A percentile compares a stretch with the other conserved stretches of the same genome.
Conservation (phyloP, 2,329 filamentous ascomycete species). For the Cadophora sp. region DNA sequence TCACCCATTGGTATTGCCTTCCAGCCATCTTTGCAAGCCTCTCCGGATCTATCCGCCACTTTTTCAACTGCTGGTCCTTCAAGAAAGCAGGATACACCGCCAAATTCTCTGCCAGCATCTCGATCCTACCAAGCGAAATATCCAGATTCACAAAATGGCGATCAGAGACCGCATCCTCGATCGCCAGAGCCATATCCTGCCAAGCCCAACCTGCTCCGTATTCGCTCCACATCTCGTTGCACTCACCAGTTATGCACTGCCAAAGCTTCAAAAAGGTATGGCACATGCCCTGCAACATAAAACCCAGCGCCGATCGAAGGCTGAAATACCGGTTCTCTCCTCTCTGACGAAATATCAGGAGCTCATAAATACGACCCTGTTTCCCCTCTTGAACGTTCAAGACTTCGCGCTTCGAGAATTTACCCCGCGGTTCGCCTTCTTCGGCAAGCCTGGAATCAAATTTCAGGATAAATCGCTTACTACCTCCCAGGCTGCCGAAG, state of each 20-base stretch:
- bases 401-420: not conserved
- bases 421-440: not conserved
- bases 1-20: no score
- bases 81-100: not conserved
- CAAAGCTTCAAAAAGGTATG: slow-evolving; percentile 22
- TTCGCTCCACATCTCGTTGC: slow-evolving; percentile 11
- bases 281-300: slow-evolving; percentile 25
- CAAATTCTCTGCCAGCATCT: slow-evolving; percentile 7
- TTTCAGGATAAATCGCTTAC: slow-evolving; percentile 4
- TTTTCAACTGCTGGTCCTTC: slow-evolving; percentile 3
- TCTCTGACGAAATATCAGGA: slow-evolving; percentile 5
- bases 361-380: not conserved
- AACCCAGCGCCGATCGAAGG: slow-evolving; percentile 7
- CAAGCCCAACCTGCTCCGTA: slow-evolving; percentile 18
- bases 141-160: slow-evolving; percentile 22
- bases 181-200: slow-evolving; percentile 22
- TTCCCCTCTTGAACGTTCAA: not conserved
- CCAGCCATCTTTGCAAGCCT: not conserved
- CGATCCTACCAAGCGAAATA: slow-evolving; percentile 13
- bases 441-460: not conserved
- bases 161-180: slow-evolving; percentile 24
- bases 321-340: slow-evolving; percentile 1
- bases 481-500: slow-evolving; percentile 21
- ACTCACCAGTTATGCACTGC: slow-evolving; percentile 14
- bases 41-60: slow-evolving; percentile 13